phyloP scores from a whole-genome alignment of 805 yeast genomes.

The Yarrowia deformans region DNA sequence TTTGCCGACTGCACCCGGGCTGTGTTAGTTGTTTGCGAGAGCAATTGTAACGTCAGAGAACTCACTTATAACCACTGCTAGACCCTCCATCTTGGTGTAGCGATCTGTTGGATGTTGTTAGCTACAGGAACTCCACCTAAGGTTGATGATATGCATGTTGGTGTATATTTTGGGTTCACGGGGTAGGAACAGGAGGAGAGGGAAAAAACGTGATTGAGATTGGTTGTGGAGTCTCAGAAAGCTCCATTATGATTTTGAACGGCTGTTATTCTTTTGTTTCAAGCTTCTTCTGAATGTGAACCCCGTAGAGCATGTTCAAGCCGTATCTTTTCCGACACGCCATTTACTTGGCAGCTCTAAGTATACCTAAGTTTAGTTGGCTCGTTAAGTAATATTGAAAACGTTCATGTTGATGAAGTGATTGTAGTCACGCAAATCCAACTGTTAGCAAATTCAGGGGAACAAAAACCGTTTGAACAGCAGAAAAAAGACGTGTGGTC shows the following conservation, averaged over 20 bases:
- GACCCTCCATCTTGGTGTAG: constrained; percentile 23
- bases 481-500: no score
- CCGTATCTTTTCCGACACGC: no score
- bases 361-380: no score
- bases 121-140: background rate
- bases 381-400: no score
- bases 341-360: no score
- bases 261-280: no score
- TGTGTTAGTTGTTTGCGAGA: constrained; percentile 3
- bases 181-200: background rate
- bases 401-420: no score
- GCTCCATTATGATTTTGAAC: background rate
- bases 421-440: no score
- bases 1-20: constrained; percentile 28
- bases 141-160: constrained; percentile 12
- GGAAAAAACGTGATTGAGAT: background rate
- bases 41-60: background rate
- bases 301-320: no score
- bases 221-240: background rate
- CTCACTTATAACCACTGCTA: constrained; percentile 31
- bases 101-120: background rate
- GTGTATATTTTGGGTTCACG: background rate
- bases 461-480: no score
- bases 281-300: no score
- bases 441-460: no score